Percentiles rank a stretch among this genome's conserved stretches.
Evolutionary conservation across 306 rosid species (phyloP).

Genomic region (Ammopiptanthus mongolicus): DNA sequence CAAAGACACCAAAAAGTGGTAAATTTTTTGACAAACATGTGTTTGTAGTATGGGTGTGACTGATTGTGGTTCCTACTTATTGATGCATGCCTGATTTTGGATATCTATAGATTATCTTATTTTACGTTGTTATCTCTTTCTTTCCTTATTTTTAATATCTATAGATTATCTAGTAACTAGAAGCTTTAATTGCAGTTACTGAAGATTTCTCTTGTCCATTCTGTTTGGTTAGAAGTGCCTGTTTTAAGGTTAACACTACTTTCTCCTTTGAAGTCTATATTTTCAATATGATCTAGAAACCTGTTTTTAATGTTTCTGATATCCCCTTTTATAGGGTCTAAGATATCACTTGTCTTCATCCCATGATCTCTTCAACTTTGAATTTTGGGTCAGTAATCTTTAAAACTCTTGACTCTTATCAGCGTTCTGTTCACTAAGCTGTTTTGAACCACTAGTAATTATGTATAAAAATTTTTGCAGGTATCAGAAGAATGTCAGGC

Average conservation of each 20-base stretch:
- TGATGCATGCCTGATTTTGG: background rate
- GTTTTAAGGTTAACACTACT: conserved; percentile 61
- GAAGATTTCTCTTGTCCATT: conserved; percentile 84
- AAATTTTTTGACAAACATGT: background rate
- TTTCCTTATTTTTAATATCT: background rate
- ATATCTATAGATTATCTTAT: background rate
- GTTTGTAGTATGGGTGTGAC: background rate
- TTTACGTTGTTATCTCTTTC: background rate
- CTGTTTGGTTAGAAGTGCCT: conserved; percentile 78
- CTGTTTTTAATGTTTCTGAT: conserved; percentile 19
- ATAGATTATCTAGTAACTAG: background rate
- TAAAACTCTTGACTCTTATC: conserved; percentile 21
- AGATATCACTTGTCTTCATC: conserved; percentile 69
- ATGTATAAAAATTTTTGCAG: conserved; percentile 41
- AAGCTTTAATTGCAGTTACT: conserved; percentile 55
- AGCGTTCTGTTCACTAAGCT: conserved; percentile 2
- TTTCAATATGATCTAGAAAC: background rate
- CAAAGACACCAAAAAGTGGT: too few relatives aligned
- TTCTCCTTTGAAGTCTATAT: background rate
- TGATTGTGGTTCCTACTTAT: background rate
- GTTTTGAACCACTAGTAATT: conserved; percentile 8
- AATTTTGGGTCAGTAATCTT: conserved; percentile 76
- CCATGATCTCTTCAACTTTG: conserved; percentile 86
- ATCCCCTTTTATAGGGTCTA: conserved; percentile 54
- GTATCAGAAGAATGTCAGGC: conserved; percentile 82